Evolutionary conservation across 306 rosid genomes (phyloP), one percentile per base, ranked within the genome.

Genomic region (Quercus rubra): DNA sequence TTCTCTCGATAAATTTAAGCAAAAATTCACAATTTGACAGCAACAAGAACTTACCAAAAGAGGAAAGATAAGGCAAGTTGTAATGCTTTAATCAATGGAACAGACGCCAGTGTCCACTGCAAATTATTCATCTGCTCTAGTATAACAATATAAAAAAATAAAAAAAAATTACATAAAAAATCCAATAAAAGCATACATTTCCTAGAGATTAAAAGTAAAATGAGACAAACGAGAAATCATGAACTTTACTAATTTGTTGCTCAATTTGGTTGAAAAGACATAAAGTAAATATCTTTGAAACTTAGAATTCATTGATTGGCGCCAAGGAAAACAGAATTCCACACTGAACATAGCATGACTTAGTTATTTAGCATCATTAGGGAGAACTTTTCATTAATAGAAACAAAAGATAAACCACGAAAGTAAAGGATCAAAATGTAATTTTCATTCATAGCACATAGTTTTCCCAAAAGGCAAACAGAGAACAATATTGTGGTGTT

Each of bases 51-150:
- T 1, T 85, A 95, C 98, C 99, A 96, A 82, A 96, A 96, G 75
- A 96, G 90, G 83, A 91, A 96, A 49, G 96, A 96, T 68, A 96
- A 78, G 79, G 91, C 83, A 79, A 96, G 97, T 85, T 96, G 99
- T 85, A 96, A 81, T 71, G 92, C 92, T 86, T 96, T 96, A 23
- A 96, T 90, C 57, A 90, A 81, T n/a, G 97, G 97, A 85, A 96
- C 89, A 18, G 89, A 84, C 25, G 98, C 84, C 3, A 96, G 94
- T 30, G 94, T 79, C 97, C 94, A 93, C 79, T 91, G 98, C 92
- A 96, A 91, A 85, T 89, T 93, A 89, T 88, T 91, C 83, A 92
- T 82, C 98, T 96, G 99, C 89, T 87, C 89, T 55, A 89, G 79
- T 87, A 71, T 43, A 80, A 84, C 59, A 80, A 80, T 46, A 81